Percentiles rank a stretch among this genome's conserved stretches.
Evolutionary conservation across 305 asterid species (phyloP).

Genomic region (Fraxinus sp.): DNA sequence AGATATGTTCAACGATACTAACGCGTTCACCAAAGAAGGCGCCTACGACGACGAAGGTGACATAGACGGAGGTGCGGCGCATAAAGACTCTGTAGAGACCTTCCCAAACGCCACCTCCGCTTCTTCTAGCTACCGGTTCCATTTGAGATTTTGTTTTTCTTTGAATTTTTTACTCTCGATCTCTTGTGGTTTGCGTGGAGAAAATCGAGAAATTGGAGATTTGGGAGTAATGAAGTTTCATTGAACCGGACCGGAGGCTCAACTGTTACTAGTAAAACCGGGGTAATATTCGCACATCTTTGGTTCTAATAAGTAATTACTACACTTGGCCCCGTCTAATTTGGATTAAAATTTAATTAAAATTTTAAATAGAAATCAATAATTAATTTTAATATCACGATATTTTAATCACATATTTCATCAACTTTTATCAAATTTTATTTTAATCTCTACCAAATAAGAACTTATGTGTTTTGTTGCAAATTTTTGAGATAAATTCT

Average conservation of each 20-base stretch:
- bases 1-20: constrained; percentile 20
- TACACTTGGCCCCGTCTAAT: too few relatives aligned
- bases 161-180: background rate
- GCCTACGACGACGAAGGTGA: constrained; percentile 90
- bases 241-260: background rate
- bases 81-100: constrained; percentile 67
- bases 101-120: constrained; percentile 74
- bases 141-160: constrained; percentile 30
- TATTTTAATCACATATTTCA: too few relatives aligned
- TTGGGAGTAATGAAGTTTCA: background rate
- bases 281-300: background rate
- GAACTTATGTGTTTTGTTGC: too few relatives aligned
- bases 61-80: constrained; percentile 88
- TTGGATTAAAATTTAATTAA: too few relatives aligned
- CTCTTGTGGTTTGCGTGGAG: constrained; percentile 12
- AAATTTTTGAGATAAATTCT: too few relatives aligned
- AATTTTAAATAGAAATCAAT: too few relatives aligned
- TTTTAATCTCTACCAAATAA: too few relatives aligned
- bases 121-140: constrained; percentile 49
- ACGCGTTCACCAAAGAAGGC: constrained; percentile 95
- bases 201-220: constrained; percentile 24
- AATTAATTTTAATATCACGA: too few relatives aligned
- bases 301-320: too few relatives aligned
- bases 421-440: too few relatives aligned
- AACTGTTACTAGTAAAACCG: background rate